Evolutionary conservation across 108 stramenopile species (phyloP), one percentile per base, ranked within the genome.

Genomic region (Epipyxis sp.): DNA sequence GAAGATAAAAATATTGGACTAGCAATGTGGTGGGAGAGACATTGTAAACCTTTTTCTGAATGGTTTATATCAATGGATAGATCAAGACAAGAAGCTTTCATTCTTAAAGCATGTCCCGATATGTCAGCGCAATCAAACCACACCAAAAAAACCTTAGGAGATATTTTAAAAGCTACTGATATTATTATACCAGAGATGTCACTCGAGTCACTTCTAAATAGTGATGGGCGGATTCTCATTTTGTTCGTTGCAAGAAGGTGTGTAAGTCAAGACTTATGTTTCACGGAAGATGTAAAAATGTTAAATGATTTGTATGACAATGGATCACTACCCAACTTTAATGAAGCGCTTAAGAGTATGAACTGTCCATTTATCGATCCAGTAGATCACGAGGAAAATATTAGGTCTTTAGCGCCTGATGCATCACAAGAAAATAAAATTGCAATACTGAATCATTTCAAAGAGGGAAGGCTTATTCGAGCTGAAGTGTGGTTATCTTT

Each of bases 161-260:
- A 65, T 10, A 32, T 65, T 65, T 32, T 35, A 13, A 6, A 20
- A 20, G 13, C 61, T 25, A 65, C 61, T 13, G 61, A 65, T 25
- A 29, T 65, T 37, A 65, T 65, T 32, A 16, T 65, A 32, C 61
- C 61, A 3, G 61, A 65, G 61, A 32, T 65, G 10, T 65, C 61
- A 32, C 35, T 13, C 30, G 61, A 65, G 27, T 16, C 30, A 37
- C 20, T 65, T 16, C 25, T 65, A 16, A 6, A 16, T 3, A 13
- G 30, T 32, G 6, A 65, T 13, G 61, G 61, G 27, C 27, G 61
- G 6, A 65, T 65, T 25, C 34, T 65, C 35, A 65, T 65, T 35
- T 37, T 65, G 27, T 65, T 65, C 35, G 35, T 65, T 16, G 34
- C 61, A 10, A 16, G 61, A 3, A 29, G 61, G 35, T 25, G 20